Conservation (phyloP, 2,329 filamentous ascomycete genomes). For the Cladophialophora yegresii region DNA sequence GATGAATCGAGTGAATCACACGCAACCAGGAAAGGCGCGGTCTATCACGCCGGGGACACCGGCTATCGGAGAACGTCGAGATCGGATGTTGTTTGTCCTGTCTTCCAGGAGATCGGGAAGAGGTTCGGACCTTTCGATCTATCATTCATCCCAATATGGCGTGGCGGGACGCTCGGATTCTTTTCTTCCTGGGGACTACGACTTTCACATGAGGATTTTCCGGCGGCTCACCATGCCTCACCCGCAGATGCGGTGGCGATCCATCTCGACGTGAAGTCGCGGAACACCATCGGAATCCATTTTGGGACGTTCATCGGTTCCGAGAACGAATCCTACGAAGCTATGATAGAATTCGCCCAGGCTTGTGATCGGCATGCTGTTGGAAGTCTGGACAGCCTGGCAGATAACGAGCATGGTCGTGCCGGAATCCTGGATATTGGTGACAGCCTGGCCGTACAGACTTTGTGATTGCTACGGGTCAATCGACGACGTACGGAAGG, state of each 20-base stretch:
- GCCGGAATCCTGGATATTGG: constrained; percentile 28
- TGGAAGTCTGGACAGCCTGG: constrained; percentile 6
- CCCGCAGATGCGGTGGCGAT: constrained; percentile 53
- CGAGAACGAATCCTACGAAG: constrained; percentile 26
- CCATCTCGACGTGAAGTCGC: constrained; percentile 51
- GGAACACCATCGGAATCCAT: constrained; percentile 55
- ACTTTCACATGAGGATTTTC: constrained; percentile 46
- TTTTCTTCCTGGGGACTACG: constrained; percentile 26
- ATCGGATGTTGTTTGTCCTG: constrained; percentile 48
- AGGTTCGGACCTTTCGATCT: constrained; percentile 53
- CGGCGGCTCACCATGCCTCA: constrained; percentile 50
- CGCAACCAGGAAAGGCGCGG: constrained; percentile 8
- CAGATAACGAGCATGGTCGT: constrained; percentile 12
- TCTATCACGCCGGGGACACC: constrained; percentile 53
- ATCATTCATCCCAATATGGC: constrained; percentile 53
- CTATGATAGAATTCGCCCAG: constrained; percentile 23
- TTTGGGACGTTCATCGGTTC: constrained; percentile 46
- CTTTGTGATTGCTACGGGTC: not conserved
- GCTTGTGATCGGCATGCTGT: constrained; percentile 18
- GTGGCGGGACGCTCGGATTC: constrained; percentile 41
- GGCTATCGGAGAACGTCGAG: constrained; percentile 47
- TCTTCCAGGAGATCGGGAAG: constrained; percentile 51
- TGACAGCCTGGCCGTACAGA: constrained; percentile 23
- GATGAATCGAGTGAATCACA: constrained; percentile 23
- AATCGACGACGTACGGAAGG: too few relatives aligned